Conservation (phyloP, 176 grass and related monocot species). For the Poa pratensis region DNA sequence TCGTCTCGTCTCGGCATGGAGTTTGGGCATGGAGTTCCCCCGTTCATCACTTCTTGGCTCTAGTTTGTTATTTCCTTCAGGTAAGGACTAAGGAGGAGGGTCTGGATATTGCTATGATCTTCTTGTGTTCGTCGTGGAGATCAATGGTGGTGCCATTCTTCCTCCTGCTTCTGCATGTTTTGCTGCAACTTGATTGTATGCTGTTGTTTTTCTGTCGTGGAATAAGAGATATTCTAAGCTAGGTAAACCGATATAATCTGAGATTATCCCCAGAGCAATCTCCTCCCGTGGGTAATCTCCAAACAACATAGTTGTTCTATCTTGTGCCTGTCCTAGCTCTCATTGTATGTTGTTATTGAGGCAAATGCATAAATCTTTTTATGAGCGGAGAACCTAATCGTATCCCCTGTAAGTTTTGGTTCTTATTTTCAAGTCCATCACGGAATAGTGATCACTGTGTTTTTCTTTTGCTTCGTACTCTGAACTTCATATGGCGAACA, state of each 20-base stretch:
- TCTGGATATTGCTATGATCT: slow-evolving; percentile 10
- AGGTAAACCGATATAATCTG: not conserved
- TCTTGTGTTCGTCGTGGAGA: not conserved
- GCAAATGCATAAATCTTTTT: not conserved
- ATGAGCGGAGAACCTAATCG: not conserved
- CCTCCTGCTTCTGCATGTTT: not conserved
- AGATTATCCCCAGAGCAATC: not conserved
- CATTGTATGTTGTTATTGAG: not conserved
- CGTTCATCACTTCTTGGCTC: slow-evolving; percentile 51
- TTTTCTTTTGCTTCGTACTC: no score
- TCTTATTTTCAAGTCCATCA: no score
- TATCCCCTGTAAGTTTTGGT: no score
- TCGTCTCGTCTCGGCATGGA: slow-evolving; percentile 38
- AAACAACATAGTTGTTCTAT: not conserved
- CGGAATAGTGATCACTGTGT: no score
- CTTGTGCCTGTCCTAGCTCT: not conserved
- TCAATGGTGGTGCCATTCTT: not conserved
- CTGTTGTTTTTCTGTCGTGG: not conserved
- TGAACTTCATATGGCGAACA: no score
- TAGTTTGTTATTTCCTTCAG: slow-evolving; percentile 25
- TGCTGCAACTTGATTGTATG: slow-evolving; percentile 30
- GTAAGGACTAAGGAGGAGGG: slow-evolving; percentile 17
- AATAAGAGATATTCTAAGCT: not conserved
- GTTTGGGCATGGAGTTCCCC: no score
- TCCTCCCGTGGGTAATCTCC: not conserved